Evolutionary conservation across 352 stramenopile genomes (phyloP), one percentile per base, ranked within the genome.

Genomic region (Phytophthora citrophthora): DNA sequence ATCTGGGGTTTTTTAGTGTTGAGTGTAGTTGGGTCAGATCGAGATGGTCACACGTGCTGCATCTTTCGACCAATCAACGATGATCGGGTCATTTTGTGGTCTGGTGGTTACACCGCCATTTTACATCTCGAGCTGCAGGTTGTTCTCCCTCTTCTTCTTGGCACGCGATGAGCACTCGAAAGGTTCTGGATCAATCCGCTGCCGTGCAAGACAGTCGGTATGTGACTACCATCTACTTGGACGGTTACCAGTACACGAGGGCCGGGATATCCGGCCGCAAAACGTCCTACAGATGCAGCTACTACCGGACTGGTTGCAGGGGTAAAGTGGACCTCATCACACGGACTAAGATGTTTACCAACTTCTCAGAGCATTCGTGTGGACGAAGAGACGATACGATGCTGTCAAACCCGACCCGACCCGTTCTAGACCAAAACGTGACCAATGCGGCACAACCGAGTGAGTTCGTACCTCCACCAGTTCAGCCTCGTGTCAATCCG

Each of bases 241-340:
- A 41, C 13, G 36, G 36, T 6, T 41, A 41, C 36, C 36, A 41
- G 36, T 48, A 48, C 41, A 48, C 41, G 41, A 48, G 41, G 18
- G 18, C 41, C 3, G 20, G 41, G 1, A 58, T 34, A 15, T 64
- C 56, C 2, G 15, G 16, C 40, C 56, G 46, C 26, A 64, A 57
- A 34, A 58, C 47, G 6, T 36, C 18, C 4, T 64, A 52, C 20
- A 27, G 56, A 57, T 64, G 47, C 47, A 64, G 56, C 15, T 53
- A 51, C 56, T 58, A 64, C 47, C 56, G 56, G 16, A 50, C 45
- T 23, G 56, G 38, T 3, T 64, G 47, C 29, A 58, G 27, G 10
- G 56, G 46, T 13, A 64, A 57, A 7, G 47, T 64, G 8, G 44
- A 57, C 18, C 47, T 58, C 15, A 45, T 58, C 29, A 52, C 44